Percentiles rank a stretch among this genome's conserved stretches.
Conservation (phyloP, 495 filamentous ascomycete species). For the Hypomontagnella submonticulosa region DNA sequence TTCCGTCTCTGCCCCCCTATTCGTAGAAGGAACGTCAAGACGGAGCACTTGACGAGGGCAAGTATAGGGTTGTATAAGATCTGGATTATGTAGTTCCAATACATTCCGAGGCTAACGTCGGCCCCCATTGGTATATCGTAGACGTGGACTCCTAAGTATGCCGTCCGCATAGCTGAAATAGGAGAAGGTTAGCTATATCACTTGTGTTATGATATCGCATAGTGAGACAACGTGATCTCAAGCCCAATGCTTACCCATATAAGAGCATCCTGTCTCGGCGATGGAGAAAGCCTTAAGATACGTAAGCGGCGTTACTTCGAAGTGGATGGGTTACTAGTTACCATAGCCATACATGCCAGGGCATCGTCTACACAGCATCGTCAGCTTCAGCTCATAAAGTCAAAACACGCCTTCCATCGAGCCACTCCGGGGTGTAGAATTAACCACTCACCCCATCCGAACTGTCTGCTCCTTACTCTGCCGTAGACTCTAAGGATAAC, state of each 20-base stretch:
- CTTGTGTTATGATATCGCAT: not conserved
- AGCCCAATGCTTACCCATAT: conserved; percentile 52
- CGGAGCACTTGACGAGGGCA: conserved; percentile 67
- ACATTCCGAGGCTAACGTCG: conserved; percentile 53
- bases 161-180: conserved; percentile 61
- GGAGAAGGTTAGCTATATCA: conserved; percentile 25
- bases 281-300: conserved; percentile 49
- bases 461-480: conserved; percentile 48
- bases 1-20: conserved; percentile 58
- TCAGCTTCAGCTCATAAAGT: conserved; percentile 7
- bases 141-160: conserved; percentile 61
- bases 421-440: not conserved
- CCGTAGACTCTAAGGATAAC: conserved; percentile 45
- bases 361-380: conserved; percentile 47
- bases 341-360: conserved; percentile 59
- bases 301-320: conserved; percentile 25
- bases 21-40: conserved; percentile 68
- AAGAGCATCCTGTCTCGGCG: conserved; percentile 56
- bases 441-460: conserved; percentile 49
- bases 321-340: conserved; percentile 22
- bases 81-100: conserved; percentile 66
- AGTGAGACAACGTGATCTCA: not conserved
- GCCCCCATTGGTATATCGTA: conserved; percentile 57
- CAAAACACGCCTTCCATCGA: not conserved
- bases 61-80: conserved; percentile 73